phyloP scores from a whole-genome alignment of 805 yeast species.

The Ogataea parapolymorpha region DNA sequence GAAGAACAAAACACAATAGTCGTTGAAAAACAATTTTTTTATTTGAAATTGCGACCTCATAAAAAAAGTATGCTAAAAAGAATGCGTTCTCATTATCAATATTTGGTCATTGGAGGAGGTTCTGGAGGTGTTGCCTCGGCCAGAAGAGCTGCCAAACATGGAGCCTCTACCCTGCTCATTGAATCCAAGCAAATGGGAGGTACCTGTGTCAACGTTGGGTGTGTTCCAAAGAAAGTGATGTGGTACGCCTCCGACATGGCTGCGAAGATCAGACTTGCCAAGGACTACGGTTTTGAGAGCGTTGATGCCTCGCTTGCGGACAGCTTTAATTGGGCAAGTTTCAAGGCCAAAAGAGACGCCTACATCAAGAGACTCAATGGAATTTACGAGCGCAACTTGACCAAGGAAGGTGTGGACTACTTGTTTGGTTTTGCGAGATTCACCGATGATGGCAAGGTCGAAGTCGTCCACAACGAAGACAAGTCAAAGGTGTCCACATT shows the following conservation, averaged over 20 bases:
- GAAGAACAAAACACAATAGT: background rate
- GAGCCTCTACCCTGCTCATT: conserved; percentile 80
- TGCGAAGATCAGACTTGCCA: conserved; percentile 65
- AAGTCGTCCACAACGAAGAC: conserved; percentile 68
- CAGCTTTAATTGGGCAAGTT: conserved; percentile 75
- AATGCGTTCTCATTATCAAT: conserved; percentile 66
- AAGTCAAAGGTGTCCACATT: conserved; percentile 45
- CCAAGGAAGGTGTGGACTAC: conserved; percentile 84
- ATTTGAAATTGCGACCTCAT: background rate
- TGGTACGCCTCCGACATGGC: conserved; percentile 97
- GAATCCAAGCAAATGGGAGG: conserved; percentile 90
- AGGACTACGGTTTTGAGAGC: conserved; percentile 73
- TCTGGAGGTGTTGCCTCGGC: conserved; percentile 99
- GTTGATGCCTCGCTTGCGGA: conserved; percentile 51
- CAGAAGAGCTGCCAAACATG: conserved; percentile 91
- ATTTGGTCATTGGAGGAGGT: conserved; percentile 97
- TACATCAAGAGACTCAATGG: conserved; percentile 86
- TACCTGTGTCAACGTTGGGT: conserved; percentile 98
- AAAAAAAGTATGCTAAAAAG: conserved; percentile 23
- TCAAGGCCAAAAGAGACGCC: conserved; percentile 90
- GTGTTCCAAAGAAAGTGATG: conserved; percentile 98
- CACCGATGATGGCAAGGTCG: conserved; percentile 66
- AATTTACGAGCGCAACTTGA: conserved; percentile 83
- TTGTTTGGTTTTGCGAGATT: conserved; percentile 86
- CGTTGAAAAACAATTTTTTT: background rate